Conservation (phyloP, 176 grass and related monocot genomes). For the Cenchrus fungigraminus region DNA sequence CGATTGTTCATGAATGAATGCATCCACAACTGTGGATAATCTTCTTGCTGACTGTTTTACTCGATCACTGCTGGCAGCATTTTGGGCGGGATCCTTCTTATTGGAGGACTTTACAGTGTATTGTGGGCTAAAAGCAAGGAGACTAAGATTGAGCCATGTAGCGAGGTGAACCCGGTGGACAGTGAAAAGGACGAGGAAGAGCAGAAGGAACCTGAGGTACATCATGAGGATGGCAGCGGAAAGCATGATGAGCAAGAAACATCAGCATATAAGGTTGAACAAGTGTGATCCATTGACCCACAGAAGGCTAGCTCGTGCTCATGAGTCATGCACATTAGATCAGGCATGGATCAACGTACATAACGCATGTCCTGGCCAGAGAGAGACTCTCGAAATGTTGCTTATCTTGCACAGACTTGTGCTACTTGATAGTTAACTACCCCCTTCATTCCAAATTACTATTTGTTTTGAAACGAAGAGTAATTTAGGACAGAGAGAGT, state of each 20-base stretch:
- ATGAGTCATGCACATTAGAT: neutral
- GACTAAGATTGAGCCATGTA: neutral
- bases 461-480: too few species aligned
- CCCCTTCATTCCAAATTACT: too few species aligned
- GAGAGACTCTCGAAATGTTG: too few species aligned
- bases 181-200: neutral
- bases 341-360: neutral
- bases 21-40: neutral
- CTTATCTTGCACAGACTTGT: too few species aligned
- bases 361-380: too few species aligned
- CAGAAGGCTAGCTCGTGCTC: too few species aligned
- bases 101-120: neutral
- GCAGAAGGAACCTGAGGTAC: neutral
- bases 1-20: neutral
- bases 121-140: conserved; percentile 14
- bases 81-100: conserved; percentile 4
- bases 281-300: neutral
- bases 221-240: neutral
- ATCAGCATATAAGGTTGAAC: neutral
- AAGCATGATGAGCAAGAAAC: neutral
- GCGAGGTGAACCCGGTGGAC: neutral
- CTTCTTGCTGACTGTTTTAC: neutral
- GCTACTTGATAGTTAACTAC: too few species aligned
- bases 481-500: too few species aligned
- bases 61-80: neutral